Conservation (phyloP, 176 grass and related monocot species). For the Triticum aestivum region IWGSC_CS_RefSeq_v2.1 NC_057797.1:709584402-709584901, state of each 20-base stretch:
- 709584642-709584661: slow-evolving; percentile 78
- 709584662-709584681: slow-evolving; percentile 94
- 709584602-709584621: slow-evolving; percentile 64
- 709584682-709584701: slow-evolving; percentile 91
- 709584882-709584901: slow-evolving; percentile 48
- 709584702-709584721: slow-evolving; percentile 82
- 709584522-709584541: not conserved
- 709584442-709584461: not conserved
- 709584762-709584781: not conserved
- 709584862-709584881: slow-evolving; percentile 96
- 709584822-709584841: slow-evolving; percentile 78
- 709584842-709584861: slow-evolving; percentile 75
- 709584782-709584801: slow-evolving; percentile 53
- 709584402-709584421: not conserved
- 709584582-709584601: slow-evolving; percentile 50
- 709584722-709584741: slow-evolving; percentile 18
- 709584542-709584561: slow-evolving; percentile 51
- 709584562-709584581: slow-evolving; percentile 69
- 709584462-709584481: not conserved
- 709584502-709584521: not conserved
- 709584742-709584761: slow-evolving; percentile 14
- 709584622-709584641: slow-evolving; percentile 79
- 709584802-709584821: slow-evolving; percentile 88
- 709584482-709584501: not conserved
- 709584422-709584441: not conserved